These are phyloP conservation scores for Penicilliopsis zonata DNA, from an alignment of 495 filamentous ascomycete species.

Conservation along the genomic window DNA sequence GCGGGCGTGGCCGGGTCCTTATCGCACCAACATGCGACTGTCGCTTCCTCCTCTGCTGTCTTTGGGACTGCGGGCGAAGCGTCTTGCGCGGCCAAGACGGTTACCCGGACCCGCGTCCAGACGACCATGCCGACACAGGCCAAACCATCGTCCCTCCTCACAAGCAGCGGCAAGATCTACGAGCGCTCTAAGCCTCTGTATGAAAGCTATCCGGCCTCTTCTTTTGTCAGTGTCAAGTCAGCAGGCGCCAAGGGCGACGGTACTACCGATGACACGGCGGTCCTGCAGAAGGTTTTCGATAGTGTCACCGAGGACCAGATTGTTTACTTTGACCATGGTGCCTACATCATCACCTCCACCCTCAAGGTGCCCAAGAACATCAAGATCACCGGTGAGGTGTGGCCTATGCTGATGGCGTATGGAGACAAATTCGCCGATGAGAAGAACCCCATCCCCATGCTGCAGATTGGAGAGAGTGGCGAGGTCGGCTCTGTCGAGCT, in stretches of 20 bases:
- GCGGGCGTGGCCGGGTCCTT: too few species aligned
- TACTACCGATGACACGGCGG: slow-evolving; percentile 44
- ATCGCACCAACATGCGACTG: too few species aligned
- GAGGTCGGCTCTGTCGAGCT: slow-evolving; percentile 74
- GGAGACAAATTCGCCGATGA: slow-evolving; percentile 60
- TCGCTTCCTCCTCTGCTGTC: background rate
- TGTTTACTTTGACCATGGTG: slow-evolving; percentile 86
- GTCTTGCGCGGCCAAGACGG: slow-evolving; percentile 5
- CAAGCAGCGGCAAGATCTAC: slow-evolving; percentile 39
- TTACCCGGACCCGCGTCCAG: slow-evolving; percentile 10
- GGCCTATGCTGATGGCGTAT: slow-evolving; percentile 77
- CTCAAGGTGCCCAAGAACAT: slow-evolving; percentile 53
- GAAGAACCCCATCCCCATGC: slow-evolving; percentile 38
- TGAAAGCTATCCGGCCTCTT: slow-evolving; percentile 38
- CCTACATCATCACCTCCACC: slow-evolving; percentile 75
- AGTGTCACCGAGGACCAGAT: slow-evolving; percentile 45
- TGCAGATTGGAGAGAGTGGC: slow-evolving; percentile 69
- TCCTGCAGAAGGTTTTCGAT: slow-evolving; percentile 62
- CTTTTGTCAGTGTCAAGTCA: slow-evolving; percentile 65
- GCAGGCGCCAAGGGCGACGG: slow-evolving; percentile 71
- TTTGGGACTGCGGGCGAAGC: slow-evolving; percentile 13
- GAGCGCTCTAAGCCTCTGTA: slow-evolving; percentile 69
- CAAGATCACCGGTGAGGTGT: slow-evolving; percentile 77
- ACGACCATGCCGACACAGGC: slow-evolving; percentile 9
- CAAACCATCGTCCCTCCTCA: slow-evolving; percentile 15